Evolutionary conservation across 305 asterid genomes (phyloP), one percentile per base, ranked within the genome.

Genomic region (Fraxinus velutina): DNA sequence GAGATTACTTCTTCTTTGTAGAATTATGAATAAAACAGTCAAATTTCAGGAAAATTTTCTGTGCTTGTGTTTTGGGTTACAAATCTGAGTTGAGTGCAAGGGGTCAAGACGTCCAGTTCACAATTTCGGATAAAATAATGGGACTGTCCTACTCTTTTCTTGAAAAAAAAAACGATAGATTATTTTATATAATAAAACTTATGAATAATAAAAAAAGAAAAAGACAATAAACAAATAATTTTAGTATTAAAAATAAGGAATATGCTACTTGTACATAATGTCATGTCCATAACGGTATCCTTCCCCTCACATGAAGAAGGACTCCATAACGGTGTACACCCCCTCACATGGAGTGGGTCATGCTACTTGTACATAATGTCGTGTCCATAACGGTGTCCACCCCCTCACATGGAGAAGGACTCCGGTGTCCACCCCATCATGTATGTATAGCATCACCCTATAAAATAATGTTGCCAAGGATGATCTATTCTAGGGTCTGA

Each of bases 41-140:
- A 30, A 70, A 70, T 70, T 70, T 30, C 75, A 4, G 24, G 75
- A 70, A 70, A 70, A 1, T 33, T 30, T 12, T 15, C 3, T 2
- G 22, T 64, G 79, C 66, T 77, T 33, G 83, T 7, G 83, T 85
- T 78, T 62, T 76, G 81, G 74, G 81, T 76, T 12, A 52, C 79
- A 66, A 82, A 79, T 79, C 79, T 78, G 72, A 60, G 52, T 30
- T 75, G 44, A 24, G 74, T 27, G 30, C 30, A 72, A 21, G 15
- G 3, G 29, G 50, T 50, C 62, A 50, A 50, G 62, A 52, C 7
- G 42, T 33, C 37, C 17, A 68, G 33, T 60, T 57, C 12, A 15
- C 73, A 73, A 33, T 17, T 71, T 75, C 52, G n/a, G 2, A 33
- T 71, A 2, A 75, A 72, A 22, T 62, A 66, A 17, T 12, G 15